Percentiles rank a stretch among this genome's conserved stretches.
These are phyloP conservation scores for Volutella citrinella DNA, from an alignment of 2,329 filamentous ascomycete genomes.

Conservation along the genomic window DNA sequence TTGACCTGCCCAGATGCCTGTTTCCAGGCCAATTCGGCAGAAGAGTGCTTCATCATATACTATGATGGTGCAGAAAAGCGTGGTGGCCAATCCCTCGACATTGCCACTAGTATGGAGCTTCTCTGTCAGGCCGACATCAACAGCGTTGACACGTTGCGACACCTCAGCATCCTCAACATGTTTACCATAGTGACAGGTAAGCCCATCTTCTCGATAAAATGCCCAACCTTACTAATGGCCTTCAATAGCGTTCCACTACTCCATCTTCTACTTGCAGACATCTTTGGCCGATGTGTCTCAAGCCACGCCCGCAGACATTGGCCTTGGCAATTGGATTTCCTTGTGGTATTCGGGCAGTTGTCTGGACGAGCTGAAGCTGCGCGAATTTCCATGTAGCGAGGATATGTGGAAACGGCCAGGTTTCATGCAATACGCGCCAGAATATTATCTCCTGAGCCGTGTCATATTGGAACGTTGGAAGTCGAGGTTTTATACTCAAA, in stretches of 20 bases:
- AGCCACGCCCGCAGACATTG: background rate
- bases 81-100: background rate
- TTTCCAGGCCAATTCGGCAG: conserved; percentile 2
- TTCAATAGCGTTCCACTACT: background rate
- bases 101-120: background rate
- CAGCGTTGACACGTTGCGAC: background rate
- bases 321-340: background rate
- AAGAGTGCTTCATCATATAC: conserved; percentile 2
- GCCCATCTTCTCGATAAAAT: background rate
- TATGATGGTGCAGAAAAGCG: background rate
- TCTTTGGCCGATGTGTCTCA: conserved; percentile 1
- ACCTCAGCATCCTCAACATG: conserved; percentile 2
- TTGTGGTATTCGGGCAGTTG: conserved; percentile 1
- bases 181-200: conserved; percentile 5
- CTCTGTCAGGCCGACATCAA: background rate
- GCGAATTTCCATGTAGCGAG: background rate
- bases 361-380: background rate
- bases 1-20: conserved; percentile 1
- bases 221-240: background rate
- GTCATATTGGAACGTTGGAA: conserved; percentile 1
- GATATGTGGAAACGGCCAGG: conserved; percentile 5
- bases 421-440: conserved; percentile 2
- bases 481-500: too few relatives aligned
- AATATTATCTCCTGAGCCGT: conserved; percentile 1
- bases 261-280: conserved; percentile 1